Percentiles rank a stretch among this genome's conserved stretches.
Evolutionary conservation across 306 rosid genomes (phyloP).

Genomic region (Carpinus viminea): DNA sequence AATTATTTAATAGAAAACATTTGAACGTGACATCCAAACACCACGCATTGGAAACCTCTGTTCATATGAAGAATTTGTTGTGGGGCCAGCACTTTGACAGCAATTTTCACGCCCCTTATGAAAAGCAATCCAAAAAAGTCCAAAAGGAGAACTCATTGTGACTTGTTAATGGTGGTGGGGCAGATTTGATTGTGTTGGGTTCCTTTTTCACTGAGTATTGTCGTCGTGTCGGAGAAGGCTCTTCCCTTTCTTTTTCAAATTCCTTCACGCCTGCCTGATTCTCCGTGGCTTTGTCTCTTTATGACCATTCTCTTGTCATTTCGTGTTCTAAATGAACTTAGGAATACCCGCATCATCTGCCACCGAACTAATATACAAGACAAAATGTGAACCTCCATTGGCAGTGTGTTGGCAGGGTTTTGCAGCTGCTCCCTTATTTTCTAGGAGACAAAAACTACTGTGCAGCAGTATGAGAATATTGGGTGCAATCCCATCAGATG

Average conservation of each 20-base stretch:
- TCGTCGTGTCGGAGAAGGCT: slow-evolving; percentile 72
- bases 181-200: slow-evolving; percentile 55
- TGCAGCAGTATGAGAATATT: no score
- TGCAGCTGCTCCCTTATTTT: slow-evolving; percentile 12
- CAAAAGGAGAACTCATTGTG: slow-evolving; percentile 52
- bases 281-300: slow-evolving; percentile 58
- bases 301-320: slow-evolving; percentile 25
- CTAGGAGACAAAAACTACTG: slow-evolving; percentile 28
- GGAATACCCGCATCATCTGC: slow-evolving; percentile 30
- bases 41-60: background rate
- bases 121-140: slow-evolving; percentile 58
- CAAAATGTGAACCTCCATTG: slow-evolving; percentile 36
- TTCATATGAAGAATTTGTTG: slow-evolving; percentile 26
- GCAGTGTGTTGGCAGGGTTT: slow-evolving; percentile 26
- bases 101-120: slow-evolving; percentile 63
- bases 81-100: slow-evolving; percentile 48
- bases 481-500: slow-evolving; percentile 33
- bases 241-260: slow-evolving; percentile 35
- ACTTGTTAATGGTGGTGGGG: slow-evolving; percentile 63
- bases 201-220: slow-evolving; percentile 57
- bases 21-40: slow-evolving; percentile 33
- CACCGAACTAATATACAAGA: slow-evolving; percentile 34
- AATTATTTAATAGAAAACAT: background rate
- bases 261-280: slow-evolving; percentile 58
- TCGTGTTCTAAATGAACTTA: slow-evolving; percentile 12